Base-by-base conservation (phyloP, 2,329 filamentous ascomycete genomes). In the Cordyceps pruinosa region DNA sequence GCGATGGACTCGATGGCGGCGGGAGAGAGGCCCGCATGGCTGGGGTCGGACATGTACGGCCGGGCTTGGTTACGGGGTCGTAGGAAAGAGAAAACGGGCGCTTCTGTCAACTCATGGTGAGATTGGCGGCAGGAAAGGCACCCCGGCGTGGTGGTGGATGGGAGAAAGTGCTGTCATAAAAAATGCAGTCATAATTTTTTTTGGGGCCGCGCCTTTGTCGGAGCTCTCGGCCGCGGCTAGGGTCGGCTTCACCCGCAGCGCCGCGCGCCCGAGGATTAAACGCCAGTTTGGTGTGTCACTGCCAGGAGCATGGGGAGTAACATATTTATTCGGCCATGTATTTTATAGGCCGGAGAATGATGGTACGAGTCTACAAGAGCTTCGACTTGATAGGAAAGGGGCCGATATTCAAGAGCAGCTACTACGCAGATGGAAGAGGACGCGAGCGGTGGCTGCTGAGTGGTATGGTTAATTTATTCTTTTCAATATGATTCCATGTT, bases 1-100 rank as follows among this genome's bases (percentile, higher is more conserved):
- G 94, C 90, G 70, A 92, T 79, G 67, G 88, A 87, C 81, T 97
- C 94, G 73, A 97, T 83, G 68, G 89, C 73, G 65, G 88, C 90
- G 73, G 89, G 84, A 67, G 88, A 87, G 69, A 88, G 77, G 73
- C 80, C 83, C 75, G 75, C 81, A 77, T 80, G 67, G 63, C 73
- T 74, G 61, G 66, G 62, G 65, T 73, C 70, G 67, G 72, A 75
- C 78, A 81, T 81, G 68, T 68, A 74, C 68, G 66, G 52, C 49
- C 59, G 30, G 30, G 54, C 56, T 46, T 30, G n/a, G 15, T 58
- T 5, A 23, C 12, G 35, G 17, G 15, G 35, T 51, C 13, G 46
- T 2, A 32, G 46, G 10, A 39, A 5, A 25, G 23, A 23, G 28
- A 5, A 15, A 26, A n/a, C n/a, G 17, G 17, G 5, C 23, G 12